phyloP scores from a whole-genome alignment of 106 monocot species.

The Cymbidium sinense region DNA sequence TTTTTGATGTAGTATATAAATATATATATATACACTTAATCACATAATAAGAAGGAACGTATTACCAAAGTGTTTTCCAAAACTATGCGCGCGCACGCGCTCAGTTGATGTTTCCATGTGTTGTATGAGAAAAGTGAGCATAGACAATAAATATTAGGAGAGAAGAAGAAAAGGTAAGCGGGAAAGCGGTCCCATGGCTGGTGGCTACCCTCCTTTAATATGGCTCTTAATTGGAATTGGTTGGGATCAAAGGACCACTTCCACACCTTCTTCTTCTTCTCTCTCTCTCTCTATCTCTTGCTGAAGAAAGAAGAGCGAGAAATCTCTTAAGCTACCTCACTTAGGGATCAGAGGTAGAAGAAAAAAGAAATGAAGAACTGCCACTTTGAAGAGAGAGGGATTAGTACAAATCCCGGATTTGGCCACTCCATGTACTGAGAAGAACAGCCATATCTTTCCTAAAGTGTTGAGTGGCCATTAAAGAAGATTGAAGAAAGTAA shows the following conservation, averaged over 20 bases:
- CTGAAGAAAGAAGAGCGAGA: background rate
- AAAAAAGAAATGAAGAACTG: slow-evolving; percentile 3
- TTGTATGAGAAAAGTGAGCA: background rate
- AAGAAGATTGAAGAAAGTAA: background rate
- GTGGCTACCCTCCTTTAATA: slow-evolving; percentile 14
- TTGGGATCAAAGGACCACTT: slow-evolving; percentile 34
- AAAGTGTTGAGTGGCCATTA: background rate
- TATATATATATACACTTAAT: too few relatives aligned
- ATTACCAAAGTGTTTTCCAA: too few relatives aligned
- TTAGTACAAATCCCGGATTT: slow-evolving; percentile 17
- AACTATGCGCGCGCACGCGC: too few relatives aligned
- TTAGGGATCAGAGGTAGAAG: slow-evolving; percentile 11
- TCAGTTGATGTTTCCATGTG: too few relatives aligned
- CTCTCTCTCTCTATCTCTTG: slow-evolving; percentile 3
- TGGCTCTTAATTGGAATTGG: slow-evolving; percentile 28
- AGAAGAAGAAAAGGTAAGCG: slow-evolving; percentile 4
- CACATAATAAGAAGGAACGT: too few relatives aligned
- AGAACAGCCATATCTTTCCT: slow-evolving; percentile 1
- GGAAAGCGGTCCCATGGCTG: slow-evolving; percentile 16
- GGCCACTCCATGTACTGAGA: slow-evolving; percentile 9
- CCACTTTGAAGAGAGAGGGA: slow-evolving; percentile 9
- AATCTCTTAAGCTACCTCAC: slow-evolving; percentile 1
- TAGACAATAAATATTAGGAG: background rate
- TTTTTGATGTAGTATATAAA: too few relatives aligned
- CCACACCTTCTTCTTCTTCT: slow-evolving; percentile 9